These are phyloP conservation scores for Debaryomyces sp. DNA, from an alignment of 1,139 yeast genomes.

Conservation along the genomic window DNA sequence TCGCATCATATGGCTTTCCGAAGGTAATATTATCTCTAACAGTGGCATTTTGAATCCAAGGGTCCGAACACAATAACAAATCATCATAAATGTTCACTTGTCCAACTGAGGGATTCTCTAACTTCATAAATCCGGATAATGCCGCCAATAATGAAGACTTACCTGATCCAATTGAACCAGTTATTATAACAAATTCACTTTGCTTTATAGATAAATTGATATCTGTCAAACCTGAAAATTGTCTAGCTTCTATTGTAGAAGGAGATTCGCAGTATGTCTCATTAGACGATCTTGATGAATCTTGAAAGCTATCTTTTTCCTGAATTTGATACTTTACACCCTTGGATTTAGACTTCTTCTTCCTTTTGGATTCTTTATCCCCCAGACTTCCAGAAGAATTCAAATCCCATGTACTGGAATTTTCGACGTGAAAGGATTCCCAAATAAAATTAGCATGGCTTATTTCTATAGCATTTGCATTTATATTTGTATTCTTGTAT, in stretches of 20 bases:
- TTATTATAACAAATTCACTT: slow-evolving; percentile 39
- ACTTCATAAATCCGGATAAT: slow-evolving; percentile 40
- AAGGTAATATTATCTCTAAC: slow-evolving; percentile 44
- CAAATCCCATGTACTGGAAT: slow-evolving; percentile 7
- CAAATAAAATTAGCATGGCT: slow-evolving; percentile 36
- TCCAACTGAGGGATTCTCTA: slow-evolving; percentile 29
- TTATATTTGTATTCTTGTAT: not conserved
- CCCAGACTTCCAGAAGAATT: slow-evolving; percentile 6
- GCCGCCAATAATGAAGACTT: slow-evolving; percentile 43
- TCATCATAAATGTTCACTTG: slow-evolving; percentile 28
- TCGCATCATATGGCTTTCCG: slow-evolving; percentile 35
- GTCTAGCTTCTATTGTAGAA: slow-evolving; percentile 11
- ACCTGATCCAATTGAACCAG: slow-evolving; percentile 48
- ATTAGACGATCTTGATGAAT: slow-evolving; percentile 15
- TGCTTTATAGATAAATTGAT: slow-evolving; percentile 29
- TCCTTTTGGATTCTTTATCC: slow-evolving; percentile 19
- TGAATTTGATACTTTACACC: slow-evolving; percentile 11
- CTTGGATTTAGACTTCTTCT: slow-evolving; percentile 10
- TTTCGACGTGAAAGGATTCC: slow-evolving; percentile 37
- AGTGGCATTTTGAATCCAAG: slow-evolving; percentile 52
- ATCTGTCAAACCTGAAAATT: slow-evolving; percentile 35
- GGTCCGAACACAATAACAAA: slow-evolving; percentile 35
- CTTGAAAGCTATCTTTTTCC: slow-evolving; percentile 10
- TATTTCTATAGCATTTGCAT: slow-evolving; percentile 26
- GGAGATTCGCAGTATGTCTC: slow-evolving; percentile 17